Base-by-base conservation (phyloP, 306 rosid genomes). In the Rosa lucieae region DNA sequence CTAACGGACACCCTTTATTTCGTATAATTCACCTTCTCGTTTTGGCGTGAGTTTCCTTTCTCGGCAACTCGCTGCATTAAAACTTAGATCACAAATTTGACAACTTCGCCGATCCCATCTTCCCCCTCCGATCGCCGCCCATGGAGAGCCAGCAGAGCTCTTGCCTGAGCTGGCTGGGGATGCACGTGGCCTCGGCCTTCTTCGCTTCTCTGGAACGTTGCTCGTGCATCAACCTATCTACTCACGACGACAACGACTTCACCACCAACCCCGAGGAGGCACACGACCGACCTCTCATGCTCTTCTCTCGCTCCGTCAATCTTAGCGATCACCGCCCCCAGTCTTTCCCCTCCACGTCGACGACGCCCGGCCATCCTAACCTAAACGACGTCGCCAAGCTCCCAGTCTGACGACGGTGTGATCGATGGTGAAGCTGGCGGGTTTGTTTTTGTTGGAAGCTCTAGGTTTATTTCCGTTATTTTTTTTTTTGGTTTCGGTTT, bases 271-370 rank as follows among this genome's bases (percentile, higher is more conserved):
- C 80, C 1, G 87, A 78, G 0, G 90, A 84, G 76, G 87, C 86
- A 15, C 88, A 87, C 39, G 90, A 84, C 59, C 86, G 82, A 37
- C 90, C 90, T 65, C 90, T 87, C 79, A 87, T 87, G 88, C 77
- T 72, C 46, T 84, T 77, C 35, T 79, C 90, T 51, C 66, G 86
- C 67, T 84, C 90, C 77, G 66, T 77, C 78, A 81, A 65, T 62
- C 79, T 83, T 29, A 59, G 80, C 55, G 80, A 89, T 9, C 82
- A 69, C 53, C 88, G 76, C 55, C 73, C 77, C n/a, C 59, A 39
- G 10, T 44, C 88, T 12, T 62, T 84, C 8, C 52, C 78, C 26
- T 13, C 43, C 78, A 61, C 69, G 20, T 48, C 46, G 26, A 14
- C 58, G 14, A 42, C 69, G 13, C 17, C 78, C 39, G 26, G 39